phyloP scores from a whole-genome alignment of 768 basidiomycete species.

The Boletales sp. region DNA sequence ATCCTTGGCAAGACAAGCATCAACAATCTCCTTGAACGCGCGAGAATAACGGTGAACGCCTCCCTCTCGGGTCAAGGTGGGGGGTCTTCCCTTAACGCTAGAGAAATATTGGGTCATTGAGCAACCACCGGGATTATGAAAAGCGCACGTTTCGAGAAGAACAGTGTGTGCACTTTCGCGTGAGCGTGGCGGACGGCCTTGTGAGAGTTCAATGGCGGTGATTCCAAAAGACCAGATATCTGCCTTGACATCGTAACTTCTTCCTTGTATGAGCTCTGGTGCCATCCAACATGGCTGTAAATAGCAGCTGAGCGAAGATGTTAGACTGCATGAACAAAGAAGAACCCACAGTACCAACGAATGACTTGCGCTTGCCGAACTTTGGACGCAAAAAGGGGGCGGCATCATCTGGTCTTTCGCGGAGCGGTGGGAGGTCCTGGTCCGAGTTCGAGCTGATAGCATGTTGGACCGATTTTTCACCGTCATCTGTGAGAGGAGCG shows the following conservation, averaged over 20 bases:
- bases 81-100: slow-evolving; percentile 75
- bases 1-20: slow-evolving; percentile 81
- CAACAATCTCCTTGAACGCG: slow-evolving; percentile 79
- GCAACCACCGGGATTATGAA: not conserved
- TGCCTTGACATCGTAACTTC: slow-evolving; percentile 78
- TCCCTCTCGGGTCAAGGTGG: slow-evolving; percentile 69
- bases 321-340: not conserved
- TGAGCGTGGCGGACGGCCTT: slow-evolving; percentile 84
- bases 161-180: slow-evolving; percentile 71
- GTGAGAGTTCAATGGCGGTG: slow-evolving; percentile 86
- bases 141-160: slow-evolving; percentile 66
- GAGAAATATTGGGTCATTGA: slow-evolving; percentile 1
- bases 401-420: not conserved
- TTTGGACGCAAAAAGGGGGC: slow-evolving; percentile 33
- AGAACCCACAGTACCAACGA: slow-evolving; percentile 79
- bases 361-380: slow-evolving; percentile 81
- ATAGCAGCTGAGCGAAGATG: slow-evolving; percentile 1
- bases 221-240: slow-evolving; percentile 98
- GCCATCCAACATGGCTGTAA: slow-evolving; percentile 93
- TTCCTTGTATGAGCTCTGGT: slow-evolving; percentile 85
- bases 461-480: slow-evolving; percentile 33
- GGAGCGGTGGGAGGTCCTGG: slow-evolving; percentile 29
- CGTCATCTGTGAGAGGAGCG: slow-evolving; percentile 72
- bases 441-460: slow-evolving; percentile 31
- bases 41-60: slow-evolving; percentile 75